Base-by-base conservation (phyloP, 2,329 filamentous ascomycete species). In the Xylogone sp. region DNA sequence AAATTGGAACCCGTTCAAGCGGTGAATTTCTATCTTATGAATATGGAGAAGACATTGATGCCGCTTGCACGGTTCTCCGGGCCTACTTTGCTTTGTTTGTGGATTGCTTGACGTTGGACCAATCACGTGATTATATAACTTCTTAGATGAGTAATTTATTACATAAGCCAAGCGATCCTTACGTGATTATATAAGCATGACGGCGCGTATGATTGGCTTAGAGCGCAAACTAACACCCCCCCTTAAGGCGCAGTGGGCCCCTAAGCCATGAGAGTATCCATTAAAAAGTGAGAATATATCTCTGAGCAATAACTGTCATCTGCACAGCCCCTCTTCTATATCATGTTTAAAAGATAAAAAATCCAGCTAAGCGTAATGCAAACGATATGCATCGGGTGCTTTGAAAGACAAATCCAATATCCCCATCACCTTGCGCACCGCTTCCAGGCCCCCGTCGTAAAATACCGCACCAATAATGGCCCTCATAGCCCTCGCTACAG, bases 391-490 rank as follows among this genome's bases (percentile, higher is more conserved):
- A 39, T 39, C 34, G 8, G 53, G 43, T 16, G 34, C 18, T 39
- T 48, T 55, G 29, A 57, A 54, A 3, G 48, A 18, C 3, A 57
- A 27, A 18, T 49, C 46, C 43, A 60, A 45, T n/a, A 54, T 46
- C 7, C 22, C 51, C 53, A 60, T 53, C 8, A 56, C 53, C 44
- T 46, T 50, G 19, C 48, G 53, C 19, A 49, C 59, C 16, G 31
- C 51, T 3, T 57, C 46, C 19, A 50, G 46, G 13, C 60, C 59
- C 13, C 59, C 59, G 56, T 63, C 58, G 24, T 52, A 57, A 45
- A 57, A 59, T 1, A 59, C 58, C 5, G 60, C 59, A 10, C 60
- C 59, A 27, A 62, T 53, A 2, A 62, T 51, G 13, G 60, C 60
- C 42, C 55, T 53, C 13, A 62, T 53, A 12, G 50, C 59, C 43